Base-by-base conservation (phyloP, 2,329 filamentous ascomycete genomes). In the Aspergillus jensenii region DNA sequence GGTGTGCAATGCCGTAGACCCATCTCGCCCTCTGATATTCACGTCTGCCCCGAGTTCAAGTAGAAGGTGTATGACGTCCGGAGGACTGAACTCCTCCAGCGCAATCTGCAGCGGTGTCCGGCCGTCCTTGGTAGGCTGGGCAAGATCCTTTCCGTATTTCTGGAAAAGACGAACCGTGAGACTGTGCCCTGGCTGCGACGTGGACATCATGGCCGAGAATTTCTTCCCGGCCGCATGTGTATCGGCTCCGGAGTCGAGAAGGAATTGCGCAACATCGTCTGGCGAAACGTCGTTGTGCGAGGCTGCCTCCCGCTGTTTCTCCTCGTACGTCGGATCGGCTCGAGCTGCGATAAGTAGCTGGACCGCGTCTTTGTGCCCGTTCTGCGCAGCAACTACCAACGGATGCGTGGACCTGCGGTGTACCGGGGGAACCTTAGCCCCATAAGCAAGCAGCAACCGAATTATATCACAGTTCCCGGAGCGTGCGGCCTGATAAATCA, bases 51-150 rank as follows among this genome's bases (percentile, higher is more conserved):
- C 51, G 6, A 23, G 21, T 5, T 46, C 41, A 9, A 53, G 51
- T 12, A 53, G 51, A 2, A 19, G 43, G 19, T 53, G 51, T n/a
- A 53, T 53, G 25, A 46, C 43, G 4, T 53, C 51, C 2, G 51
- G 51, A 6, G 51, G 51, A 40, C 31, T 53, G n/a, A 53, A 53
- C 15, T 53, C 51, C 21, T 53, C 41, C 8, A 53, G 8, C 2
- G 51, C 43, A 17, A 53, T 46, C 6, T 53, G 51, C 15, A 53
- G 19, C 27, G 51, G 51, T 6, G 51, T 53, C 9, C 31, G 40
- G 11, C 41, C 41, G 15, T 53, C 51, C 2, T 25, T 45, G 12
- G 51, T 46, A 12, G 41, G 33, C 19, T 44, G 41, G 25, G 17
- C 11, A 6, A 39, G n/a, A 23, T 53, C 41, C 2, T 3, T 17